A percentile compares a stretch with the other conserved stretches of the same genome.
Conservation (phyloP, 164 flowering plant genomes). For the Hamamelis virginiana region DNA sequence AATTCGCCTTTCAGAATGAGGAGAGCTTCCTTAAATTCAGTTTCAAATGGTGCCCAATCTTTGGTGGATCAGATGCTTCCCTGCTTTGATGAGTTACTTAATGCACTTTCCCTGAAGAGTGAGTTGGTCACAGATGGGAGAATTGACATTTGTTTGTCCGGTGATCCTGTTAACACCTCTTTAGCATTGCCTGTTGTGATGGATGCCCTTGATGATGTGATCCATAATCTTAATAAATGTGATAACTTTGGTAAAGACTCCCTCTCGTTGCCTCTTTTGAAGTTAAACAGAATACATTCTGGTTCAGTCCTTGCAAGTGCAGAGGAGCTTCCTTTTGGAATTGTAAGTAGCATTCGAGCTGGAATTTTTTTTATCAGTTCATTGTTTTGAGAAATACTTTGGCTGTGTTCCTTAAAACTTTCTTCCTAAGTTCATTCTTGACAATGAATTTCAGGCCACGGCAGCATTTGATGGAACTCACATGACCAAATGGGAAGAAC, state of each 20-base stretch:
- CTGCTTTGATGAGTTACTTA: constrained; percentile 40
- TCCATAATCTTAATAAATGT: constrained; percentile 33
- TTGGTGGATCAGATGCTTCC: constrained; percentile 38
- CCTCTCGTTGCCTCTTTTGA: constrained; percentile 62
- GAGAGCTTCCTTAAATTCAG: constrained; percentile 38
- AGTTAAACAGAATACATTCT: constrained; percentile 69
- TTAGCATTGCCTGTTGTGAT: constrained; percentile 81
- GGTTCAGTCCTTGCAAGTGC: constrained; percentile 91
- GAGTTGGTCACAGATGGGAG: constrained; percentile 40
- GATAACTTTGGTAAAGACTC: constrained; percentile 37
- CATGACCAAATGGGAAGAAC: constrained; percentile 91
- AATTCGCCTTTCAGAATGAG: constrained; percentile 56
- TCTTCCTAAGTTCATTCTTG: not conserved
- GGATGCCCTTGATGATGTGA: constrained; percentile 63
- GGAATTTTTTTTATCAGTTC: not conserved
- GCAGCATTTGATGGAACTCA: constrained; percentile 89
- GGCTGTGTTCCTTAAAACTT: not conserved
- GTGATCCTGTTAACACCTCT: constrained; percentile 72
- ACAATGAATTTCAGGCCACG: constrained; percentile 54
- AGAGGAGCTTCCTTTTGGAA: constrained; percentile 92
- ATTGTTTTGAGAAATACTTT: not conserved
- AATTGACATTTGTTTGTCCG: constrained; percentile 52
- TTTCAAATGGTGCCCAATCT: constrained; percentile 16
- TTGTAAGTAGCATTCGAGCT: constrained; percentile 54
- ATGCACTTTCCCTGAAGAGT: constrained; percentile 59